Percentiles rank a stretch among this genome's conserved stretches.
These are phyloP conservation scores for Raddia distichophylla DNA, from an alignment of 176 grass and related monocot genomes.

Conservation along the genomic window DNA sequence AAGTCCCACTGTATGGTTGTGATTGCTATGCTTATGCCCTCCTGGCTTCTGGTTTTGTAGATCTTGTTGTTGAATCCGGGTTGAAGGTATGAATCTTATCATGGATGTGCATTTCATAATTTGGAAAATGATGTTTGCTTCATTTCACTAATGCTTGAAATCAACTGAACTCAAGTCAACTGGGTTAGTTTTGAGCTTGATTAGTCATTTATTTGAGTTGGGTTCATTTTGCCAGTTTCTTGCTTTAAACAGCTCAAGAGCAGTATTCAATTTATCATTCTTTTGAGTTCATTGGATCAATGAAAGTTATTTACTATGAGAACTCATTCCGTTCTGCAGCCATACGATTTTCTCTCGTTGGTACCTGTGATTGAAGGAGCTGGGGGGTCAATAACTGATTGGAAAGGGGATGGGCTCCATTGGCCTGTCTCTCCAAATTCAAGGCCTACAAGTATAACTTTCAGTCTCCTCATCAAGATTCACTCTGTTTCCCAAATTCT, in stretches of 20 bases:
- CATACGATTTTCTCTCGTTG: slow-evolving; percentile 82
- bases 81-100: slow-evolving; percentile 70
- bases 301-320: background rate
- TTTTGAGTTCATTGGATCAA: background rate
- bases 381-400: slow-evolving; percentile 88
- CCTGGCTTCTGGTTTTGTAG: slow-evolving; percentile 84
- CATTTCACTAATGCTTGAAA: background rate
- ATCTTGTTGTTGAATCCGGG: slow-evolving; percentile 92
- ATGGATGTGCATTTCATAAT: background rate
- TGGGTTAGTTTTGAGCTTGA: background rate
- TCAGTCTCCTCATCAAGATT: slow-evolving; percentile 6
- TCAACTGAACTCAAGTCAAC: background rate
- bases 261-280: background rate
- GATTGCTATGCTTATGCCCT: slow-evolving; percentile 99
- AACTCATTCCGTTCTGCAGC: slow-evolving; percentile 46
- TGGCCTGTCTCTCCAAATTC: slow-evolving; percentile 69
- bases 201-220: background rate
- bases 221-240: background rate
- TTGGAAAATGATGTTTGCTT: background rate
- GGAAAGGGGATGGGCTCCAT: slow-evolving; percentile 65
- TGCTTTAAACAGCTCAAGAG: background rate
- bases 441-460: slow-evolving; percentile 62
- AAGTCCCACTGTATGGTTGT: slow-evolving; percentile 95
- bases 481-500: background rate
- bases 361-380: slow-evolving; percentile 88